These are phyloP conservation scores for Gonium pectorale DNA, from an alignment of 139 green algal species.

Conservation along the genomic window DNA sequence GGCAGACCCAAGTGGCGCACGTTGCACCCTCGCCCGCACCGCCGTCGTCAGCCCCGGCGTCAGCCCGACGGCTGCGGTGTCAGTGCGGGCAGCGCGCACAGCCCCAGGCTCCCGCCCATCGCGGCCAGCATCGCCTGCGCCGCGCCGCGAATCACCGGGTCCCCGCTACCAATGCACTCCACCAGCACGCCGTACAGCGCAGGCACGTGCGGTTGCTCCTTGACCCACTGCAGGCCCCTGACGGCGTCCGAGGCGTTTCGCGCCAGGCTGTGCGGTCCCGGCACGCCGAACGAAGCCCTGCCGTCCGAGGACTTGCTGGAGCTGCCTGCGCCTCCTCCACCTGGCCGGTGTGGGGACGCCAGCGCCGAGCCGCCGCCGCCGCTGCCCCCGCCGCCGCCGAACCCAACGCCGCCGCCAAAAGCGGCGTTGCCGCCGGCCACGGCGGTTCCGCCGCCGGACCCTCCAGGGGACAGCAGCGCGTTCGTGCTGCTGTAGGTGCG, in stretches of 20 bases:
- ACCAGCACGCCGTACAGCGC: conserved; percentile 52
- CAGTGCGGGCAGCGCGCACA: not conserved
- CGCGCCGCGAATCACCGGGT: conserved; percentile 4
- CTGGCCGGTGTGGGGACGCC: no score
- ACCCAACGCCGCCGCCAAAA: not conserved
- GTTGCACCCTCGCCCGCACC: no score
- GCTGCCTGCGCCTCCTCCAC: no score
- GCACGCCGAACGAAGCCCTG: no score
- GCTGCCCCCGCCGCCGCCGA: not conserved
- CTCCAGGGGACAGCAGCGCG: conserved; percentile 3
- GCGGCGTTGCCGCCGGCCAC: not conserved
- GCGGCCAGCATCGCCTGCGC: conserved; percentile 31
- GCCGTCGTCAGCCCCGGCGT: no score
- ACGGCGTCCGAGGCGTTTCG: no score
- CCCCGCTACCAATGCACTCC: conserved; percentile 30
- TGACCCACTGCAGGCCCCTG: conserved; percentile 21
- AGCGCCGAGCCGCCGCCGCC: not conserved
- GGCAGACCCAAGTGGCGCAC: no score
- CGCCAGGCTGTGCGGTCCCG: no score
- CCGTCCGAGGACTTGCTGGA: no score
- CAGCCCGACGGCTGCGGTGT: not conserved
- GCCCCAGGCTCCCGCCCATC: conserved; percentile 33
- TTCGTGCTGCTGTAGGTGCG: conserved; percentile 37
- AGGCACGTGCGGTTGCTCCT: conserved; percentile 57
- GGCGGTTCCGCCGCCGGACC: not conserved